Conservation (phyloP, 2,329 filamentous ascomycete genomes). For the Verticillium isaacii region DNA sequence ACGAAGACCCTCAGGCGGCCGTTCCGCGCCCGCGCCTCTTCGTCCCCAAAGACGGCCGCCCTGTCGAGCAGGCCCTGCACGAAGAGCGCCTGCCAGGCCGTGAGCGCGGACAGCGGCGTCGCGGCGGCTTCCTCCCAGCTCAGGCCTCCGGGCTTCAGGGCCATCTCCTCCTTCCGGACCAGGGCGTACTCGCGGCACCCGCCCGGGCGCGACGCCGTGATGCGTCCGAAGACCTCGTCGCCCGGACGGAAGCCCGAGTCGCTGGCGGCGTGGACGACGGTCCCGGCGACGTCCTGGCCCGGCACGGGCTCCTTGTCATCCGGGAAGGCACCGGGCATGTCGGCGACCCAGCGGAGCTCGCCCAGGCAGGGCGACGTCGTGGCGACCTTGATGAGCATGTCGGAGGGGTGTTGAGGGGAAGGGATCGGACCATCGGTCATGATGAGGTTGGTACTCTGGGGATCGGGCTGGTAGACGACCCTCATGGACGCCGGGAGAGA, state of each 20-base stretch:
- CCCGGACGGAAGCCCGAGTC: constrained; percentile 22
- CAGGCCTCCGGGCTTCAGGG: constrained; percentile 24
- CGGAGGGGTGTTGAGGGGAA: constrained; percentile 13
- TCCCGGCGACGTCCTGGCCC: constrained; percentile 32
- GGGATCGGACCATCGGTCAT: constrained; percentile 17
- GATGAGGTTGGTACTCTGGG: constrained; percentile 12
- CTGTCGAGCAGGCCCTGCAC: constrained; percentile 24
- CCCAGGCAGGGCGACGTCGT: constrained; percentile 25
- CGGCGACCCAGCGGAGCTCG: constrained; percentile 24
- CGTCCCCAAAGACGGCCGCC: constrained; percentile 20
- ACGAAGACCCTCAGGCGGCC: constrained; percentile 27
- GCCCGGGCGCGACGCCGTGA: constrained; percentile 19
- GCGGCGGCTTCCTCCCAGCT: constrained; percentile 29
- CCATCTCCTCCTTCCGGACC: constrained; percentile 22
- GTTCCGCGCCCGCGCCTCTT: constrained; percentile 20
- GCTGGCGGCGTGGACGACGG: constrained; percentile 23
- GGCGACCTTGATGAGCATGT: constrained; percentile 25
- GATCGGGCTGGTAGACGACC: constrained; percentile 18
- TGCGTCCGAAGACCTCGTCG: constrained; percentile 28
- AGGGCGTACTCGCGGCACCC: constrained; percentile 27
- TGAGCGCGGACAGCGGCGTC: constrained; percentile 32
- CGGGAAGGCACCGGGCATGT: constrained; percentile 15
- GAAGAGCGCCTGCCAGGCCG: constrained; percentile 33
- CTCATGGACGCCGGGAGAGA: constrained; percentile 16
- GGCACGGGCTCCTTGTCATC: constrained; percentile 20